Percentiles rank a stretch among this genome's conserved stretches.
Evolutionary conservation across 805 yeast species (phyloP).

Genomic region (Suhomyces canberraensis): DNA sequence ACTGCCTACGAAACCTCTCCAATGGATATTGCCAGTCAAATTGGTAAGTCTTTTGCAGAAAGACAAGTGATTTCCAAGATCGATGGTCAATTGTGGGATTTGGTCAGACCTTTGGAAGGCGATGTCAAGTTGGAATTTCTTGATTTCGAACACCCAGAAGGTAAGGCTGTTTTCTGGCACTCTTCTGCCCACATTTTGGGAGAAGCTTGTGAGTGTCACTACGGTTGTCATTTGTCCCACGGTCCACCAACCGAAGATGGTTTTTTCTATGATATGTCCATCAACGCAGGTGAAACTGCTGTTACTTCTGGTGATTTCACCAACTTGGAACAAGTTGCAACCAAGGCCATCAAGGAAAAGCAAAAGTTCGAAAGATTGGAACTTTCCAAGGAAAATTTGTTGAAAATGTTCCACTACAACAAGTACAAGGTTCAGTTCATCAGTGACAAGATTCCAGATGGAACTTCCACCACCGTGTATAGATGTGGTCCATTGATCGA

Average conservation of each 20-base stretch:
- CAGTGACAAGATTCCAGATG: slow-evolving; percentile 87
- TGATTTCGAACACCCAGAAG: slow-evolving; percentile 92
- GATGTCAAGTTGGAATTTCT: slow-evolving; percentile 70
- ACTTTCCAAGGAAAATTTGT: slow-evolving; percentile 84
- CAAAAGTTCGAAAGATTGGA: slow-evolving; percentile 93
- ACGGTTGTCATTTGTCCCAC: slow-evolving; percentile 80
- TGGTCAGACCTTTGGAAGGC: slow-evolving; percentile 86
- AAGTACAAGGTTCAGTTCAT: slow-evolving; percentile 91
- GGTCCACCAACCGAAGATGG: slow-evolving; percentile 99
- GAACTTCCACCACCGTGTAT: slow-evolving; percentile 93
- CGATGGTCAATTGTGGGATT: slow-evolving; percentile 89
- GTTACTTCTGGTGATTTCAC: slow-evolving; percentile 83
- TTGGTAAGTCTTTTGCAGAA: slow-evolving; percentile 85
- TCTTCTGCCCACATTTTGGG: slow-evolving; percentile 98
- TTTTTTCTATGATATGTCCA: slow-evolving; percentile 93
- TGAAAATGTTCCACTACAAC: slow-evolving; percentile 92
- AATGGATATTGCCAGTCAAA: slow-evolving; percentile 73
- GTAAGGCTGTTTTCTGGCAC: slow-evolving; percentile 97
- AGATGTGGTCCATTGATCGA: slow-evolving; percentile 97
- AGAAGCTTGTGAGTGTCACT: slow-evolving; percentile 95
- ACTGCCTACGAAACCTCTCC: slow-evolving; percentile 90
- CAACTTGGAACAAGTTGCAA: slow-evolving; percentile 79
- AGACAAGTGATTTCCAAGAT: slow-evolving; percentile 90
- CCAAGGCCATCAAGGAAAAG: slow-evolving; percentile 89
- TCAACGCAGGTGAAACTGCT: slow-evolving; percentile 63